These are phyloP conservation scores for Rhizophora apiculata DNA, from an alignment of 345 rosid genomes.

Conservation along the genomic window DNA sequence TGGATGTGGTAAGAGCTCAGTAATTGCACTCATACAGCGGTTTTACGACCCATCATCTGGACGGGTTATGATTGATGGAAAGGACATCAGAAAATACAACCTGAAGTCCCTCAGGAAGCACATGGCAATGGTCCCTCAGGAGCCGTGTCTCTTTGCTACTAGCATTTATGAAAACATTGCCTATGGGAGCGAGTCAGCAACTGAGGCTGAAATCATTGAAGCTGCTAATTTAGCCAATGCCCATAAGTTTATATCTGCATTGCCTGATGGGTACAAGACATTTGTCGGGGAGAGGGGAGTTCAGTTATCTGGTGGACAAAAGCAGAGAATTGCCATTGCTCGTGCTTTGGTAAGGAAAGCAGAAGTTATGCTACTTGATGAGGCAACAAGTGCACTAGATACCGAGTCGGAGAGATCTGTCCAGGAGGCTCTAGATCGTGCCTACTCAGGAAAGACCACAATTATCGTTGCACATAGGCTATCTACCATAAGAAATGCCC, in stretches of 20 bases:
- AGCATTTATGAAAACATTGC: slow-evolving; percentile 89
- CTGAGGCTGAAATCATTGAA: slow-evolving; percentile 84
- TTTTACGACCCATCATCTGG: slow-evolving; percentile 95
- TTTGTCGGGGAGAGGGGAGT: slow-evolving; percentile 87
- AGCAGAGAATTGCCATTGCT: slow-evolving; percentile 83
- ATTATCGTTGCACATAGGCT: slow-evolving; percentile 87
- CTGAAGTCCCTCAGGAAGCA: slow-evolving; percentile 84
- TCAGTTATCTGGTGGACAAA: slow-evolving; percentile 96
- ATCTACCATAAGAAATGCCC: slow-evolving; percentile 85
- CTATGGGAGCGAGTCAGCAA: slow-evolving; percentile 79
- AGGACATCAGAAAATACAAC: slow-evolving; percentile 90
- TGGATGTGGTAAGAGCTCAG: slow-evolving; percentile 97
- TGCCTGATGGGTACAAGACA: slow-evolving; percentile 85
- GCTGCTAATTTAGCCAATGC: slow-evolving; percentile 95
- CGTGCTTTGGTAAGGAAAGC: slow-evolving; percentile 83
- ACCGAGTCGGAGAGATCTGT: slow-evolving; percentile 91
- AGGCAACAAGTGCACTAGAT: slow-evolving; percentile 95
- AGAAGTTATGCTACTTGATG: slow-evolving; percentile 86
- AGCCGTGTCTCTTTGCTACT: slow-evolving; percentile 83
- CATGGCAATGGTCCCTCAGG: slow-evolving; percentile 93
- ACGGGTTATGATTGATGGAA: slow-evolving; percentile 80
- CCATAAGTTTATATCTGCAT: slow-evolving; percentile 71
- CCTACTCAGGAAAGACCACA: slow-evolving; percentile 86
- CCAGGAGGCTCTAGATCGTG: slow-evolving; percentile 90
- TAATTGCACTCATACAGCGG: slow-evolving; percentile 70